A percentile compares a stretch with the other conserved stretches of the same genome.
These are phyloP conservation scores for Tylopilus subfusipes DNA, from an alignment of 768 basidiomycete genomes.

Conservation along the genomic window DNA sequence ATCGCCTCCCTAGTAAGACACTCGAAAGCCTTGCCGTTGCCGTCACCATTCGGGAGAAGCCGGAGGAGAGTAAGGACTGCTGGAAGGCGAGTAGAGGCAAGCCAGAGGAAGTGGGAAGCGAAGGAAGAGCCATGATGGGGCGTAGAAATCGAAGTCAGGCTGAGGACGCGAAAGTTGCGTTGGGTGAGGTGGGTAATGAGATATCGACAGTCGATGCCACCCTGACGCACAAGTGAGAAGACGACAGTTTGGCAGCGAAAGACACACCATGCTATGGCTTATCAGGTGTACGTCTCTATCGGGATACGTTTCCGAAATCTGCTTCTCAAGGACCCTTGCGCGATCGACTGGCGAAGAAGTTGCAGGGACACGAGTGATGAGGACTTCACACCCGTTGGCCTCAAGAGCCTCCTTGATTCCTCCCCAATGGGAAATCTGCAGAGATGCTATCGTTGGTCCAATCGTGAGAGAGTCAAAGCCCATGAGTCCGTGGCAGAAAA, in stretches of 20 bases:
- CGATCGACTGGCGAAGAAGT: slow-evolving; percentile 85
- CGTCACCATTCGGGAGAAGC: slow-evolving; percentile 84
- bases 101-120: slow-evolving; percentile 82
- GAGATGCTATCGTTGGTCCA: slow-evolving; percentile 66
- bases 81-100: slow-evolving; percentile 64
- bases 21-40: slow-evolving; percentile 92
- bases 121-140: slow-evolving; percentile 94
- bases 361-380: slow-evolving; percentile 92
- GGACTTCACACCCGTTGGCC: slow-evolving; percentile 81
- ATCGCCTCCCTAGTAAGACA: slow-evolving; percentile 82
- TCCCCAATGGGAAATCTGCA: slow-evolving; percentile 93
- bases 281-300: slow-evolving; percentile 83
- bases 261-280: slow-evolving; percentile 75
- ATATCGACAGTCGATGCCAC: slow-evolving; percentile 94
- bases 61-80: slow-evolving; percentile 72
- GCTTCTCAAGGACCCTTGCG: slow-evolving; percentile 83
- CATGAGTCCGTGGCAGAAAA: slow-evolving; percentile 94
- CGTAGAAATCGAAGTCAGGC: slow-evolving; percentile 90
- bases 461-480: slow-evolving; percentile 87
- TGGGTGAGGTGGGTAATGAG: too few relatives aligned
- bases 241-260: not conserved
- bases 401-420: slow-evolving; percentile 93
- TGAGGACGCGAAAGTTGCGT: slow-evolving; percentile 76
- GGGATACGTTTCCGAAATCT: slow-evolving; percentile 75
- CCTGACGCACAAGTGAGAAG: slow-evolving; percentile 44